Evolutionary conservation across 176 grass and related monocot genomes (phyloP), one percentile per base, ranked within the genome.

Genomic region (Raddia distichophylla): DNA sequence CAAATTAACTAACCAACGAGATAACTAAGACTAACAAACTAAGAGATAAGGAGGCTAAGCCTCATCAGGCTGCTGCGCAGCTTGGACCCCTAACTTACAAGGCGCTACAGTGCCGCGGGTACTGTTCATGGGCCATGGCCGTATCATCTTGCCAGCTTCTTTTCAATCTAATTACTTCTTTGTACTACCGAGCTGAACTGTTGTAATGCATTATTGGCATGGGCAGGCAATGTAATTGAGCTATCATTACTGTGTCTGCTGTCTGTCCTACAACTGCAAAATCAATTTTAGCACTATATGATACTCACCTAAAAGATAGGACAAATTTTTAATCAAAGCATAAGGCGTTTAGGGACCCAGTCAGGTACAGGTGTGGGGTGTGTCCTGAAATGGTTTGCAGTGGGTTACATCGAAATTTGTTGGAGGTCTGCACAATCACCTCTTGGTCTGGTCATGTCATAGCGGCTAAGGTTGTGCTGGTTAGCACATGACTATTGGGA

Each of bases 201-300:
- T 79, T 22, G 33, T 51, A 60, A 11, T 52, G 35, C 11, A 78
- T 47, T 69, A 78, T 40, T 66, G 44, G 33, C 8, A 51, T 69
- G 10, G 17, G 17, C 55, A 69, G 56, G 10, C 57, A 66, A 37
- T 58, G 40, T 6, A 40, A 73, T 67, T 35, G 20, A 74, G 53
- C 9, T n/a, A 71, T 45, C 8, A 76, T 82, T 69, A 56, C 19
- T 87, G 15, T 33, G 1, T 54, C n/a, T 87, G 47, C 46, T 69
- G 35, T 67, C 15, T 14, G 43, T 66, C 63, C 51, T 48, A 7
- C 12, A 53, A 69, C n/a, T 61, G 64, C 54, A 42, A 70, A 47
- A 34, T 69, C 58, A 68, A 76, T 10, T 63, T 62, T 44, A 77
- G 2, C 16, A 46, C 7, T 68, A 63, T 81, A 63, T 81, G 70